Evolutionary conservation across 257 asterid genomes (phyloP), one percentile per base, ranked within the genome.

Genomic region (Coffea eugenioides): DNA sequence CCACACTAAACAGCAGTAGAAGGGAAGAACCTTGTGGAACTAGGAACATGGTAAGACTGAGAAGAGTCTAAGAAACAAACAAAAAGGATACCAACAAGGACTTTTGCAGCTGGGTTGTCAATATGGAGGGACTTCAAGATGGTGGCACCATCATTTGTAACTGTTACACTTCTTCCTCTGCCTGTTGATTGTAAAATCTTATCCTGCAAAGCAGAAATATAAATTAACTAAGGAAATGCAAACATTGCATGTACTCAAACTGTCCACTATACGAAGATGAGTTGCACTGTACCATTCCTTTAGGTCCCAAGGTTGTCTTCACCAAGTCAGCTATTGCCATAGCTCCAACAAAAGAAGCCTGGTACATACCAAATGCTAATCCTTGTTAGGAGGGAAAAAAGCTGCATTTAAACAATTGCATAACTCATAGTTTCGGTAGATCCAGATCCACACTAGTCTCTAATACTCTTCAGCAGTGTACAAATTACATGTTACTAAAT

Each of bases 71-170:
- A 61, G 13, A n/a, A 71, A 71, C 76, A 78, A 68, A 4, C 57
- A 51, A 79, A 20, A 83, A 92, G 92, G 92, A 93, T 91, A 96
- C 99, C 99, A 66, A 96, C 88, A 78, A 96, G 98, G 69, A 96
- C 99, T 93, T 94, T 96, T 39, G 99, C 99, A 73, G 99, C 99
- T 71, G 99, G 88, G 76, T 96, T 96, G 87, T 96, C 98, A 77
- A 96, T 96, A 84, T 94, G 99, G 69, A 94, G 91, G 39, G 99
- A 94, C 90, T 94, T 96, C 77, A 96, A 87, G 91, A 96, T 94
- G 83, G 99, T 94, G 21, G 99, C 99, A 66, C 99, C 99, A 83
- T 96, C 99, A 81, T 96, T 96, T 64, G 99, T 96, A 71, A 96
- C 99, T 0, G 99, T 94, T 45, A 94, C 98, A 52, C 86, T 82